Conservation (phyloP, 345 rosid genomes). For the Diplotaxis tenuifolia region DNA sequence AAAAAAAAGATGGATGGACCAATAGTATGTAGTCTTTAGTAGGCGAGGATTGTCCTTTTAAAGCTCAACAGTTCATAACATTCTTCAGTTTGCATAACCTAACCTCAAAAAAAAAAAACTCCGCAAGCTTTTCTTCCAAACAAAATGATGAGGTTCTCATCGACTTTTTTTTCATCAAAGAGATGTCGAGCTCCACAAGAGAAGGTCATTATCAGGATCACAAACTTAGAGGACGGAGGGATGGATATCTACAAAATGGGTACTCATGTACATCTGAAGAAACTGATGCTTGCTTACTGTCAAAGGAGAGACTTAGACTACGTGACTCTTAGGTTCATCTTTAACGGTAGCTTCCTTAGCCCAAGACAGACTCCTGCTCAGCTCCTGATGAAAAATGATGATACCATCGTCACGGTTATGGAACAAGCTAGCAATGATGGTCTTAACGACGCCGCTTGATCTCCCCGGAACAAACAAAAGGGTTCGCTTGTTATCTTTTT, state of each 20-base stretch:
- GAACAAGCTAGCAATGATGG: background rate
- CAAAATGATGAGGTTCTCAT: background rate
- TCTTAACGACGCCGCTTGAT: background rate
- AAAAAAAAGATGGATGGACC: background rate
- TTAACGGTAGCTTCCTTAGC: background rate
- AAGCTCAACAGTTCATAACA: background rate
- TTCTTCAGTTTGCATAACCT: background rate
- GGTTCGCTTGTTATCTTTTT: too few species aligned
- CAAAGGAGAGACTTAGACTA: background rate
- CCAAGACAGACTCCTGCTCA: conserved; percentile 1
- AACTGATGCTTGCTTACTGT: background rate
- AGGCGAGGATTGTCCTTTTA: background rate
- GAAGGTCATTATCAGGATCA: background rate
- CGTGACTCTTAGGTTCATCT: background rate
- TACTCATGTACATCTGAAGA: background rate
- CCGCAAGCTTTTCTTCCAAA: background rate
- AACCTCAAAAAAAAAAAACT: background rate
- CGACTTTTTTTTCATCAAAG: conserved; percentile 1
- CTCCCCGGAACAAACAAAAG: background rate
- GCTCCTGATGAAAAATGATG: background rate
- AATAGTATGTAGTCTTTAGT: background rate
- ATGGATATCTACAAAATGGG: background rate
- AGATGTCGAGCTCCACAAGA: background rate
- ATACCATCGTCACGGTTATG: background rate
- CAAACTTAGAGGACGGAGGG: background rate